Evolutionary conservation across 768 basidiomycete genomes (phyloP), one percentile per base, ranked within the genome.

Genomic region (Amanita subjunquillea): DNA sequence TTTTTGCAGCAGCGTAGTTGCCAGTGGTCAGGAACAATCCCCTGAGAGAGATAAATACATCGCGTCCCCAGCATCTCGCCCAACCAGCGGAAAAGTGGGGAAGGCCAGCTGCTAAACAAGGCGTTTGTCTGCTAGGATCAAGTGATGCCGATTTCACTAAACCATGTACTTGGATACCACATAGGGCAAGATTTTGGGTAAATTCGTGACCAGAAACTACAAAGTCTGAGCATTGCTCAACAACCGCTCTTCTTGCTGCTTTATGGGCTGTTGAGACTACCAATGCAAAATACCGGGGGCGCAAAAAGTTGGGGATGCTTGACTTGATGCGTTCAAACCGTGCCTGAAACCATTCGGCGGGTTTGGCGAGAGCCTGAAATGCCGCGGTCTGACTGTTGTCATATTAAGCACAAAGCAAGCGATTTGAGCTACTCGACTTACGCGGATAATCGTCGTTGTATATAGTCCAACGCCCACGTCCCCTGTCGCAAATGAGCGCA

Each of bases 31-130:
- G 72, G 71, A 98, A 95, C 36, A 99, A 72, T 1, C 96, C 96
- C 54, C 91, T 82, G 17, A 96, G 69, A 2, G 92, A 95, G 63
- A 96, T 96, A 68, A 95, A 96, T 2, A 91, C 84, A 60, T 91
- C 88, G 20, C 96, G 81, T 2, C 96, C 96, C 96, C 96, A 99
- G 63, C 89, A 92, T 47, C 96, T 78, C 12, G 94, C 94, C 96
- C 96, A 99, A 4, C 85, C 84, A 6, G 86, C 72, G 1, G 90
- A 74, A 63, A 99, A 98, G 68, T 98, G 96, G 4, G 96, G 94
- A 27, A 98, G 71, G 17, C 96, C 96, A 23, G 96, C 96, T 8
- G 96, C 93, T 32, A 99, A 74, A 3, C 87, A 91, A 3, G 96
- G 84, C 1, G 82, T 84, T 2, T 77, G 64, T 58, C 76, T 75